Base-by-base conservation (phyloP, 192 early-diverging fungal species). In the Linnemannia schmuckeri region DNA sequence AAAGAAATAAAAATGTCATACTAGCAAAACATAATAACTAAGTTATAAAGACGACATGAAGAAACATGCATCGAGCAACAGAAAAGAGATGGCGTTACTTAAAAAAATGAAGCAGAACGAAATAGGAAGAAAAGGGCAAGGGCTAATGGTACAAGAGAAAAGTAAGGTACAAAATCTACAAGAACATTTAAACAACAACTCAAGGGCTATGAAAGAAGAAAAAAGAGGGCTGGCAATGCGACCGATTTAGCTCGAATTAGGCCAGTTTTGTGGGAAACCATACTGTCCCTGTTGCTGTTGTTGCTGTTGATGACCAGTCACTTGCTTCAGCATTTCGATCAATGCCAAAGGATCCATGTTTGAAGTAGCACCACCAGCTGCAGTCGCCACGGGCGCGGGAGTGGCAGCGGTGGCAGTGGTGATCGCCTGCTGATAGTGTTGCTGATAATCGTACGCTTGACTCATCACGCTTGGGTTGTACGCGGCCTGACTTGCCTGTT, bases 301-400 rank as follows among this genome's bases (percentile, higher is more conserved):
- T 69, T 81, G 61, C 30, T 70, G 72, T 30, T 74, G 72, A 47
- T 63, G 52, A 47, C 40, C 37, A 22, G 72, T 81, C 7, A 54
- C 54, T 44, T 81, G 79, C 37, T 81, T 73, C 13, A 81, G 46
- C 79, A 81, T 81, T 4, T 72, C 57, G 9, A 81, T 44, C 30
- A 81, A 35, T 18, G 49, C 71, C 55, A 38, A 35, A 4, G 79
- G 61, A 12, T 66, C 61, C 61, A 46, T 46, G 10, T 73, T 73
- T 30, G 71, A 57, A 8, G 55, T 27, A 42, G 42, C 71, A 27
- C 24, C 70, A 20, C 38, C 10, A 30, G 44, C 2, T 41, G 72
- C 13, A 18, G 70, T 41, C 70, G 70, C 38, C 6, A n/a, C 66
- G 24, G 70, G 69, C 38, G 70, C 8, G 10, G 78, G 24, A 5